A percentile compares a stretch with the other conserved stretches of the same genome.
Evolutionary conservation across 2,329 filamentous ascomycete species (phyloP).

Genomic region (Colletotrichum nymphaeae): DNA sequence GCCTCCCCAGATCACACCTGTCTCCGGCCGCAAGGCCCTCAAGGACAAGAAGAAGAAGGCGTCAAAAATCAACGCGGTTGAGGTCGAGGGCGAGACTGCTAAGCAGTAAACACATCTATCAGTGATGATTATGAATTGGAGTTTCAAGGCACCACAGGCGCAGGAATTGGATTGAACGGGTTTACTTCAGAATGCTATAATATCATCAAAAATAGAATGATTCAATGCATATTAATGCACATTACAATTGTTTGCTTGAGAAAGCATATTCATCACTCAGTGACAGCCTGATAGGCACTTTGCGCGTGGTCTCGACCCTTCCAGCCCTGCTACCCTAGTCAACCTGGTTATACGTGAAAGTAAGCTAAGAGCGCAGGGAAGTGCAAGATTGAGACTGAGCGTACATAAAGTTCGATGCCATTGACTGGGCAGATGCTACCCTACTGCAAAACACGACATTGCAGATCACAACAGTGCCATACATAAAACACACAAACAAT

Average conservation of each 20-base stretch:
- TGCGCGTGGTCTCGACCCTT: neutral
- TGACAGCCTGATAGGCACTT: neutral
- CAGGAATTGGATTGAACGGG: neutral
- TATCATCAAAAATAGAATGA: constrained; percentile 15
- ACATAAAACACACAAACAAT: neutral
- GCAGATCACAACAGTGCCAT: neutral
- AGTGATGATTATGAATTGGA: constrained; percentile 11
- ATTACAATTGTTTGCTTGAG: neutral
- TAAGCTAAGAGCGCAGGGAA: neutral
- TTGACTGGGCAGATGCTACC: neutral
- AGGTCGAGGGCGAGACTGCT: neutral
- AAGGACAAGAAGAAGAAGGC: constrained; percentile 25
- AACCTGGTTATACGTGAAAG: neutral
- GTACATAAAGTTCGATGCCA: neutral
- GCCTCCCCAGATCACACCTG: constrained; percentile 17
- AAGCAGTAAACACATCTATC: neutral
- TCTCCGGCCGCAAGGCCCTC: constrained; percentile 5
- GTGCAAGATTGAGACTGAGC: neutral
- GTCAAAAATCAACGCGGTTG: neutral
- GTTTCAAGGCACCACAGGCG: constrained; percentile 21
- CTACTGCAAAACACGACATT: neutral
- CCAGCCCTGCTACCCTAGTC: neutral
- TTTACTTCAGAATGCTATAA: constrained; percentile 2
- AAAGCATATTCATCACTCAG: neutral
- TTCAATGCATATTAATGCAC: neutral